Evolutionary conservation across 2,329 filamentous ascomycete species (phyloP).

Genomic region (Cadophora luteo-olivacea): DNA sequence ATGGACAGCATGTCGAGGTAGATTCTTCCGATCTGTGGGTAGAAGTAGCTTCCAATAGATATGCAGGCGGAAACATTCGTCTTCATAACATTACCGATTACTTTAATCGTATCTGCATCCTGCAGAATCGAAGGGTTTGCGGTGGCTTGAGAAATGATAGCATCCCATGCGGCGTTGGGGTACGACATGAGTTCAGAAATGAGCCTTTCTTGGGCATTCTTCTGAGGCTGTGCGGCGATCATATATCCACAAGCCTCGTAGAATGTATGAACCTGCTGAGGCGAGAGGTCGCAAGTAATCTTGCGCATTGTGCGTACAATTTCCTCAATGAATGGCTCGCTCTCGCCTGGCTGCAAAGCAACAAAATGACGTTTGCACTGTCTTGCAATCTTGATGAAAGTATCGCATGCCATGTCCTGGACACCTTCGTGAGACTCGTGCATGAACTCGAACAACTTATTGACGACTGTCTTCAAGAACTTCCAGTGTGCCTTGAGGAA

Average conservation of each 20-base stretch:
- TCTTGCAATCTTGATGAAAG: slow-evolving; percentile 99
- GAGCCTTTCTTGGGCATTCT: slow-evolving; percentile 88
- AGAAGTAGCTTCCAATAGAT: slow-evolving; percentile 96
- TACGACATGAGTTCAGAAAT: slow-evolving; percentile 92
- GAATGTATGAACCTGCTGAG: slow-evolving; percentile 98
- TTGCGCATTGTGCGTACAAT: slow-evolving; percentile 95
- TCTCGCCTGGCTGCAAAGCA: slow-evolving; percentile 91
- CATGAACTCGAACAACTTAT: slow-evolving; percentile 99
- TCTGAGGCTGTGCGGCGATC: slow-evolving; percentile 97
- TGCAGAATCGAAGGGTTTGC: slow-evolving; percentile 86
- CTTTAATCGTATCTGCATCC: slow-evolving; percentile 94
- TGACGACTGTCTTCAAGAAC: slow-evolving; percentile 98
- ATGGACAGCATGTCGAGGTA: slow-evolving; percentile 99
- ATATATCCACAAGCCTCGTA: slow-evolving; percentile 99
- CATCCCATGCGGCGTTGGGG: slow-evolving; percentile 93
- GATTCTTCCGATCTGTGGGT: slow-evolving; percentile 95
- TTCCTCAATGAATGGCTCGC: slow-evolving; percentile 96
- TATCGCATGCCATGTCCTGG: slow-evolving; percentile 99
- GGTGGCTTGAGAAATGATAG: slow-evolving; percentile 88
- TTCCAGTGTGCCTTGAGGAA: slow-evolving; percentile 99
- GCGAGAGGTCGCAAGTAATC: slow-evolving; percentile 93
- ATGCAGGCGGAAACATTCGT: slow-evolving; percentile 98
- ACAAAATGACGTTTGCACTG: slow-evolving; percentile 98
- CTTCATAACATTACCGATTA: slow-evolving; percentile 99
- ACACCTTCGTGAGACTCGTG: slow-evolving; percentile 99